Evolutionary conservation across 371 early-diverging fungal species (phyloP), one percentile per base, ranked within the genome.

Genomic region (Lichtheimia ramosa): DNA sequence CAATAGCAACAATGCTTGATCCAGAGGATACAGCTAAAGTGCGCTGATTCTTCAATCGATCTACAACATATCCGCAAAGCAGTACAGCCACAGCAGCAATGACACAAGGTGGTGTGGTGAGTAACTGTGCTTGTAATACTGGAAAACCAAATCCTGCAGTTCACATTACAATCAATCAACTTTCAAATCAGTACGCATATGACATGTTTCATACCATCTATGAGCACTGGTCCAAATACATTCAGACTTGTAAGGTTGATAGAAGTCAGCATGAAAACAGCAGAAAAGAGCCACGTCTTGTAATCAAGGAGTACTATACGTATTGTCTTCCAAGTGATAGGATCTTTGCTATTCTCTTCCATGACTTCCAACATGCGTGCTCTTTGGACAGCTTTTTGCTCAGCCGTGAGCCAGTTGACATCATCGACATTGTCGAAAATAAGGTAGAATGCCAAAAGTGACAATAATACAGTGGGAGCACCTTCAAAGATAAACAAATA

Each of bases 401-500:
- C 51, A 16, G 34, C 24, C 14, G 65, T 57, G 14, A 65, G 51
- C 68, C 68, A 63, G 1, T 41, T 21, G 0, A 71, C 75, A 3
- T 55, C 16, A 6, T 64, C 51, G 8, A 75, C 54, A 43, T 69
- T 58, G 16, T 71, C 65, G 51, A 77, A 66, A 21, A 77, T 25
- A 25, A 48, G 63, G 24, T 46, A 69, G 25, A 59, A 78, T 1
- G 69, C 72, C 2, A 73, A 4, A 2, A 73, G 23, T 5, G 71
- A 63, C 0, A 78, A 56, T 2, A 57, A 34, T 5, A 74, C 61
- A 1, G 78, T 78, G 2, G 70, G 73, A 0, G 62, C 52, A 0
- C 75, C 75, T 51, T 78, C 78, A 5, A 75, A 27, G 15, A 78
- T 63, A 34, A 78, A 73, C n/a, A 78, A 48, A 39, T 67, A 75